Evolutionary conservation across 345 rosid species (phyloP), one percentile per base, ranked within the genome.

Genomic region (Limnanthes douglasii): DNA sequence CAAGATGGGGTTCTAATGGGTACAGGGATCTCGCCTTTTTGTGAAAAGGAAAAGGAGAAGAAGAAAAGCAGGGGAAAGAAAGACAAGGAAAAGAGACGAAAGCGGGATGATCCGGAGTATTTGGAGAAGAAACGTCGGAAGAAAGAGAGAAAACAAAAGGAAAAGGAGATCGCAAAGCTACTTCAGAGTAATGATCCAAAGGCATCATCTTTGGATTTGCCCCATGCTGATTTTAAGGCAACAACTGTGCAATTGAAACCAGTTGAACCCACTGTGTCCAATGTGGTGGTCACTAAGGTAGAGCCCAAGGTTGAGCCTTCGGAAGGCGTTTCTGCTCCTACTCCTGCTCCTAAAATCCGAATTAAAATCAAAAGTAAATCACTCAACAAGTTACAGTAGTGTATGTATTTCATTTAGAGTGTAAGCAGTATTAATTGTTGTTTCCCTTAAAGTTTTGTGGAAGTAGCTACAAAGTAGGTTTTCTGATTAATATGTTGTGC

Each of bases 71-170:
- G 52, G 54, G 41, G 47, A 30, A 46, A 62, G 50, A 51, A 62
- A 25, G 73, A 50, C 8, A 64, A 56, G 56, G 78, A 65, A 51
- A 79, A 73, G 69, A 88, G 76, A 56, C 51, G 86, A 48, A 79
- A 69, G 40, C 58, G 64, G 18, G 79, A 65, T 26, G 78, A 82
- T 50, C 95, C 79, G 0, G 81, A 50, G 43, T 77, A 88, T 54
- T 10, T 50, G 46, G 95, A 90, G 52, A 59, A 54, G 56, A 90
- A 84, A 60, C 65, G 92, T 19, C 38, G 69, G 51, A 90, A 84
- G 69, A 80, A 84, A 53, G 95, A 90, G 73, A 84, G 68, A 59
- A 79, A 68, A 56, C 64, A 55, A 19, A 88, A 63, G 59, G 86
- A 79, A 50, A 90, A 86, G 54, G 95, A 75, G 50, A 39, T 75